Evolutionary conservation across 2,329 filamentous ascomycete genomes (phyloP).

Genomic region (Alternaria triticimaculans): DNA sequence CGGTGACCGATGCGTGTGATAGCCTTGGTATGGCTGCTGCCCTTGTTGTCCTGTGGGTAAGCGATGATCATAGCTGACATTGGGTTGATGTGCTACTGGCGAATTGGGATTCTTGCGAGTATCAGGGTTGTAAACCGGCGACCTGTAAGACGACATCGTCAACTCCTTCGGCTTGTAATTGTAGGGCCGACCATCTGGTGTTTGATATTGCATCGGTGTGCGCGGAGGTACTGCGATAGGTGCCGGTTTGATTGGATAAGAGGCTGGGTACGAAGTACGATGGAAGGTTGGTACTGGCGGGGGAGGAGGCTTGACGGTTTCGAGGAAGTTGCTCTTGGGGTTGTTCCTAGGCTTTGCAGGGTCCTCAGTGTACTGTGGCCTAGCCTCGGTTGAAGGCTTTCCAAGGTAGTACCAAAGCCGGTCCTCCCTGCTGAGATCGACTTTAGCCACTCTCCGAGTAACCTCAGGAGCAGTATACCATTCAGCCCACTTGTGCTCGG

Average conservation of each 20-base stretch:
- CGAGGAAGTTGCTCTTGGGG: constrained; percentile 73
- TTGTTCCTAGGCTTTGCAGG: constrained; percentile 67
- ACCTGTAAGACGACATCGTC: constrained; percentile 32
- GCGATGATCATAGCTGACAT: constrained; percentile 45
- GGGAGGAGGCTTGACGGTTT: constrained; percentile 63
- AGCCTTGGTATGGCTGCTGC: constrained; percentile 21
- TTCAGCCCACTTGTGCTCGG: constrained; percentile 63
- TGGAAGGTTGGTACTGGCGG: constrained; percentile 38
- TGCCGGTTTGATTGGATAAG: constrained; percentile 56
- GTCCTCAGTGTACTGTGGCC: constrained; percentile 88
- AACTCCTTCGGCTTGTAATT: constrained; percentile 44
- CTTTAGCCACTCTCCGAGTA: constrained; percentile 64
- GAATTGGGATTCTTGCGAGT: constrained; percentile 47
- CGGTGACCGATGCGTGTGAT: constrained; percentile 29
- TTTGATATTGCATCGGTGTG: constrained; percentile 39
- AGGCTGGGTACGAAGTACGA: constrained; percentile 40
- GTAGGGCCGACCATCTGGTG: constrained; percentile 34
- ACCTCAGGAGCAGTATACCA: constrained; percentile 66
- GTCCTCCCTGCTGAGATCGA: constrained; percentile 75
- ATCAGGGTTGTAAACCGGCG: constrained; percentile 42
- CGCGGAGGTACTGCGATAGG: constrained; percentile 42
- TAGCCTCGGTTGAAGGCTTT: constrained; percentile 84
- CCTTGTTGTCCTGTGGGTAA: constrained; percentile 33
- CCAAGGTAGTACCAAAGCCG: constrained; percentile 91
- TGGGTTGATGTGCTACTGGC: constrained; percentile 48